Base-by-base conservation (phyloP, 306 rosid genomes). In the Inga oerstediana region DNA sequence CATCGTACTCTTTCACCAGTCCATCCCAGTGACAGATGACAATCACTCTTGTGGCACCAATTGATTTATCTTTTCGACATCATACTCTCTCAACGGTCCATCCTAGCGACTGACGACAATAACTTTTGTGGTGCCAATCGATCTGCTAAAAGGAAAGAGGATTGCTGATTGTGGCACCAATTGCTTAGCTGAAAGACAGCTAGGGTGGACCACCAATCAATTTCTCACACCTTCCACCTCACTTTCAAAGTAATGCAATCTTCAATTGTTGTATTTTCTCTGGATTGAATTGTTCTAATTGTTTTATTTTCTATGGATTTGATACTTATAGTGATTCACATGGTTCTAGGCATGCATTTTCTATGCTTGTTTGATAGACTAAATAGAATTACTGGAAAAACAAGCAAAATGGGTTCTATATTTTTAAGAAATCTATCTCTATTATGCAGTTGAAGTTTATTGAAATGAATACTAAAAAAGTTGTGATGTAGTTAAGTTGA, bases 231-330 rank as follows among this genome's bases (percentile, higher is more conserved):
- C 41, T 37, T 37, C 8, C 8, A 37, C 41, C 41, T 0, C 8
- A 37, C 41, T 37, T 37, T 37, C 8, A 5, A 37, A 37, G 98
- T 94, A 90, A 87, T 78, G 56, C 82, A 82, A 80, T 72, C 84
- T 82, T 77, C 51, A 19, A 64, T 27, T 68, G 19, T 86, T 72
- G 30, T 83, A 16, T 22, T 79, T 83, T 15, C 99, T 82, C 94
- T 91, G 15, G 98, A 94, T 88, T 91, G 97, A 80, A 94, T 97
- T 83, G 97, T 97, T 86, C 99, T 98, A 49, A 92, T 98, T 37
- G n/a, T 22, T 67, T 10, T 11, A 35, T 54, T 54, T 85, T 80
- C 61, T 58, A 13, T 61, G 80, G 77, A 52, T 69, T 48, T 75
- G n/a, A 49, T 83, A 35, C 70, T 76, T 48, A 59, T 51, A 41